Conservation (phyloP, 2,329 filamentous ascomycete species). For the Cordyceps javanica region DNA sequence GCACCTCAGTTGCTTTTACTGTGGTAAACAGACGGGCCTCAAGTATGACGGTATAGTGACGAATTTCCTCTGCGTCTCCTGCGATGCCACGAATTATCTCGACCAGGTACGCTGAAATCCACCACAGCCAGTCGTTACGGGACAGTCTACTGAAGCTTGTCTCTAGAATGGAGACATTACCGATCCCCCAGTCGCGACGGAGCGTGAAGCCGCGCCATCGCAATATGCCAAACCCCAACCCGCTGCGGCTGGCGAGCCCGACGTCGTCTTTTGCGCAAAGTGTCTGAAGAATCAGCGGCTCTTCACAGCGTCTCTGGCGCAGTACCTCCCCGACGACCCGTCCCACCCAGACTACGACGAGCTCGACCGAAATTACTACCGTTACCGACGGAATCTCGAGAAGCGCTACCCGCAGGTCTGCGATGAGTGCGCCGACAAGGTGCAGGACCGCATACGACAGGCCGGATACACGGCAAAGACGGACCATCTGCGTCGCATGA, state of each 20-base stretch:
- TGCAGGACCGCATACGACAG: slow-evolving; percentile 61
- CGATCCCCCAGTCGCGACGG: slow-evolving; percentile 66
- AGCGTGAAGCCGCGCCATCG: slow-evolving; percentile 34
- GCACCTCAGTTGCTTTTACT: slow-evolving; percentile 73
- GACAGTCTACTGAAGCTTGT: slow-evolving; percentile 5
- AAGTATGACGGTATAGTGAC: slow-evolving; percentile 51
- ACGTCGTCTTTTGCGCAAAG: slow-evolving; percentile 59
- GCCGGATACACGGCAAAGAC: slow-evolving; percentile 77
- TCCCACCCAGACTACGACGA: slow-evolving; percentile 62
- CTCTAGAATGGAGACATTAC: slow-evolving; percentile 76
- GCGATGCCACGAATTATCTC: slow-evolving; percentile 82
- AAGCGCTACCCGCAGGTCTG: slow-evolving; percentile 86
- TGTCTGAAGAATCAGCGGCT: slow-evolving; percentile 89
- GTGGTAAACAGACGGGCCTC: slow-evolving; percentile 60
- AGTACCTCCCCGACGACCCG: slow-evolving; percentile 65
- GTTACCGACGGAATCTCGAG: slow-evolving; percentile 68
- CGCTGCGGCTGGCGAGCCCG: slow-evolving; percentile 16
- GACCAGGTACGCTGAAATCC: slow-evolving; percentile 59
- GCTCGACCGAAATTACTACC: slow-evolving; percentile 62
- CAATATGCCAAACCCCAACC: slow-evolving; percentile 42
- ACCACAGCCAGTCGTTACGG: background rate
- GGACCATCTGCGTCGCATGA: slow-evolving; percentile 69
- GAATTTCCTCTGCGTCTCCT: slow-evolving; percentile 68
- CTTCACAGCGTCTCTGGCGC: slow-evolving; percentile 66
- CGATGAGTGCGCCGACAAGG: slow-evolving; percentile 67